Conservation (phyloP, 2,329 filamentous ascomycete genomes). For the Ophiostoma sp. region DNA sequence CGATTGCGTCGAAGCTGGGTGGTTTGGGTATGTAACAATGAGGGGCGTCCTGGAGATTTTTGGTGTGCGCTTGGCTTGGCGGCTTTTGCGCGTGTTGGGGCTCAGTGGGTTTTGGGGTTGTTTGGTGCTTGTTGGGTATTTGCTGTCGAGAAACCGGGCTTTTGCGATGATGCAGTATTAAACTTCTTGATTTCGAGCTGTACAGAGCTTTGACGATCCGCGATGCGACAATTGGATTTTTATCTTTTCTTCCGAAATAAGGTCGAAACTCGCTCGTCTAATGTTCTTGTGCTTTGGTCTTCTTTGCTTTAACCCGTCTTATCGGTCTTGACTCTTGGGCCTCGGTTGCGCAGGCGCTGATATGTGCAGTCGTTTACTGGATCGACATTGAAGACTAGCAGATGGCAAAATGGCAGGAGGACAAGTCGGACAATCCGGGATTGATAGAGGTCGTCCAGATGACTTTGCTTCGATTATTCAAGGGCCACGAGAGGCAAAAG, state of each 20-base stretch:
- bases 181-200: not conserved
- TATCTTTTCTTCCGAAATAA: not conserved
- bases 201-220: not conserved
- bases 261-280: not conserved
- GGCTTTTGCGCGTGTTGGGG: not conserved
- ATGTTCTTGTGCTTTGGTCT: not conserved
- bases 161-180: slow-evolving; percentile 2
- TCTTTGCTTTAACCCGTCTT: not conserved
- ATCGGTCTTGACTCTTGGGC: not conserved
- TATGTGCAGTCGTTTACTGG: not conserved
- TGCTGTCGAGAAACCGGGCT: not conserved
- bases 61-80: not conserved
- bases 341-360: not conserved
- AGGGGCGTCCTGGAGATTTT: not conserved
- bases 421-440: slow-evolving; percentile 14
- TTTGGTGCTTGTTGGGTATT: not conserved
- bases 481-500: not conserved
- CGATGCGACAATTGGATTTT: not conserved
- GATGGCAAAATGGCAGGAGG: not conserved
- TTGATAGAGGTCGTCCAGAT: not conserved
- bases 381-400: slow-evolving; percentile 1
- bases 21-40: not conserved
- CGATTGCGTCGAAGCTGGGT: slow-evolving; percentile 8
- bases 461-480: not conserved
- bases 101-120: not conserved